Conservation (phyloP, 2,329 filamentous ascomycete genomes). For the Botrytis fragariae region DNA sequence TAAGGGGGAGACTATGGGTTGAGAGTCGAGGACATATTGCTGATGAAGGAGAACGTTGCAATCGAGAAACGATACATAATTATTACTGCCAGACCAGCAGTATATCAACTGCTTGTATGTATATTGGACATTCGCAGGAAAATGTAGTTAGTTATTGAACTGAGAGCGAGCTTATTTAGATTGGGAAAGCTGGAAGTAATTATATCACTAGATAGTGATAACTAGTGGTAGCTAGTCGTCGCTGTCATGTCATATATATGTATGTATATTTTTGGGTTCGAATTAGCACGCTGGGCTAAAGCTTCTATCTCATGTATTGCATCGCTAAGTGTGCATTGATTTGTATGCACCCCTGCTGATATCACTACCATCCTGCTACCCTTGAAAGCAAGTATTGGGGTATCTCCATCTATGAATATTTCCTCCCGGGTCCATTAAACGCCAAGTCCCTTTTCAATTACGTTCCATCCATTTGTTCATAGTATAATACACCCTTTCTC, state of each 20-base stretch:
- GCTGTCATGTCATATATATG: not conserved
- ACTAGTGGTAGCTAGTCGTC: not conserved
- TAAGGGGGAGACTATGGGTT: not conserved
- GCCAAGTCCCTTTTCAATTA: not conserved
- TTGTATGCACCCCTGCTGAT: not conserved
- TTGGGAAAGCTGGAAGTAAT: not conserved
- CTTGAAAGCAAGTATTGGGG: constrained; percentile 14
- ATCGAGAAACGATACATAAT: not conserved
- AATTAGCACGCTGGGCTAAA: not conserved
- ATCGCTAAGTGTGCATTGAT: not conserved
- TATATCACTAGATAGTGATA: not conserved
- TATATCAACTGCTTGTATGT: not conserved
- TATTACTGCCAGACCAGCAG: not conserved
- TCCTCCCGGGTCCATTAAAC: not conserved
- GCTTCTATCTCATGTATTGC: not conserved
- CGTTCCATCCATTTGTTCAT: not conserved
- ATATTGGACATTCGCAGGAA: not conserved
- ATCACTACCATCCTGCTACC: not conserved
- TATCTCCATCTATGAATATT: constrained; percentile 16
- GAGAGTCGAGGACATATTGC: not conserved
- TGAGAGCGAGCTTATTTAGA: not conserved
- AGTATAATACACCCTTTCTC: not conserved
- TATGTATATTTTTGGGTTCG: not conserved
- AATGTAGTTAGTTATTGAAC: not conserved
- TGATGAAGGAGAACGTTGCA: not conserved